Percentiles rank a stretch among this genome's conserved stretches.
Conservation (phyloP, 768 basidiomycete genomes). For the Omphalotus guepiniiformis region DNA sequence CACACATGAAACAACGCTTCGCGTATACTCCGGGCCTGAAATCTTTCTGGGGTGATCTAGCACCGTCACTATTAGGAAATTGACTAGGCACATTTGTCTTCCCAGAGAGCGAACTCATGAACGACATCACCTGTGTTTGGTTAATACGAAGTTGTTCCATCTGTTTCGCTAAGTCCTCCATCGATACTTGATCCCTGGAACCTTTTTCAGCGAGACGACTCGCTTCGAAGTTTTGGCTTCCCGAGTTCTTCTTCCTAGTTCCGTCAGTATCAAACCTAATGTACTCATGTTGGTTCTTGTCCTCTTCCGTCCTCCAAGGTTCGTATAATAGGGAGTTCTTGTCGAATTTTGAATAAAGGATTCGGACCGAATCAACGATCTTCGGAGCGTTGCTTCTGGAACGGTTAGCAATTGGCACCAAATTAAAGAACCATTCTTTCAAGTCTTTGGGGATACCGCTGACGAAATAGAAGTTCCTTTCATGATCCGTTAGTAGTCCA, state of each 20-base stretch:
- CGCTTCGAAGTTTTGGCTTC: no score
- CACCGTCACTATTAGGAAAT: not conserved
- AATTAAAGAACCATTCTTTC: slow-evolving; percentile 8
- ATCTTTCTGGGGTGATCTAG: not conserved
- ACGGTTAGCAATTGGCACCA: slow-evolving; percentile 1
- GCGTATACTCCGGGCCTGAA: not conserved
- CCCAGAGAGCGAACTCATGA: no score
- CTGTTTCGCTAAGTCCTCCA: not conserved
- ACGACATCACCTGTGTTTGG: no score
- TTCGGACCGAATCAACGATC: slow-evolving; percentile 3
- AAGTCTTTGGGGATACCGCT: slow-evolving; percentile 9
- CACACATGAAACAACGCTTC: slow-evolving; percentile 3
- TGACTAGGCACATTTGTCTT: no score
- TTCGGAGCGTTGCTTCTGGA: slow-evolving; percentile 2
- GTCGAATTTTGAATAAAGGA: slow-evolving; percentile 9
- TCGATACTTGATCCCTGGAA: not conserved
- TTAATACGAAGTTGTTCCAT: not conserved
- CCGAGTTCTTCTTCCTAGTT: no score
- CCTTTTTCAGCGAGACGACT: not conserved
- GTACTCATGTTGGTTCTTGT: no score
- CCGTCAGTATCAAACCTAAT: no score
- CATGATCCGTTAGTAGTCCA: not conserved
- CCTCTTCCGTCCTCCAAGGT: slow-evolving; percentile 5
- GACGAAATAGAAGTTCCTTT: slow-evolving; percentile 12
- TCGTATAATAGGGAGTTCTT: slow-evolving; percentile 5